Evolutionary conservation across 1,284 basidiomycete species (phyloP).

Genomic region (Cystobasidium slooffiae): DNA sequence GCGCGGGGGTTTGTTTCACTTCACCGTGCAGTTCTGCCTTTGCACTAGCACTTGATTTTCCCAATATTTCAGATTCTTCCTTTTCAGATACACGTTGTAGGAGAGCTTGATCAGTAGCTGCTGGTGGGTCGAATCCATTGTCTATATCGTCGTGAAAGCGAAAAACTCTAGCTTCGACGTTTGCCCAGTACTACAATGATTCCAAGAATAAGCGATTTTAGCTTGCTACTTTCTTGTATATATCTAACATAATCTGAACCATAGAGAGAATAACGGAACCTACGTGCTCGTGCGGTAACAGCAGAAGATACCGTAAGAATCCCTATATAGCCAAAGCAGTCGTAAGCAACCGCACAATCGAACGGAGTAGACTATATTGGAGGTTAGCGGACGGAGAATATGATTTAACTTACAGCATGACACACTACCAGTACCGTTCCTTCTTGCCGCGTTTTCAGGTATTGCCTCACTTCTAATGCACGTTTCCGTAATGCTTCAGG

Average conservation of each 20-base stretch:
- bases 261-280: not conserved
- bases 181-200: slow-evolving; percentile 22
- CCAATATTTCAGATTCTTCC: slow-evolving; percentile 29
- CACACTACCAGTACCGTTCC: slow-evolving; percentile 25
- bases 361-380: not conserved
- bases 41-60: not conserved
- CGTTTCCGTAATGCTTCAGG: slow-evolving; percentile 20
- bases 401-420: slow-evolving; percentile 22
- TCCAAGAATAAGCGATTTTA: not conserved
- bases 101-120: slow-evolving; percentile 21
- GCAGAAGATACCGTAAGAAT: slow-evolving; percentile 37
- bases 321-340: slow-evolving; percentile 5
- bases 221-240: not conserved
- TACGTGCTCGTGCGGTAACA: slow-evolving; percentile 35
- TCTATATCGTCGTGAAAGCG: slow-evolving; percentile 18
- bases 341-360: not conserved
- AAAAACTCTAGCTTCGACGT: slow-evolving; percentile 36
- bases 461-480: slow-evolving; percentile 34
- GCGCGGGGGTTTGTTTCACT: too few relatives aligned
- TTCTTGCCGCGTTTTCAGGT: slow-evolving; percentile 29
- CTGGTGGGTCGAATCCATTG: slow-evolving; percentile 4
- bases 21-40: not conserved
- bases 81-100: slow-evolving; percentile 27
- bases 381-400: not conserved
- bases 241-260: not conserved